Evolutionary conservation across 2,329 filamentous ascomycete species (phyloP).

Genomic region (Allantophomopsis cytisporea): DNA sequence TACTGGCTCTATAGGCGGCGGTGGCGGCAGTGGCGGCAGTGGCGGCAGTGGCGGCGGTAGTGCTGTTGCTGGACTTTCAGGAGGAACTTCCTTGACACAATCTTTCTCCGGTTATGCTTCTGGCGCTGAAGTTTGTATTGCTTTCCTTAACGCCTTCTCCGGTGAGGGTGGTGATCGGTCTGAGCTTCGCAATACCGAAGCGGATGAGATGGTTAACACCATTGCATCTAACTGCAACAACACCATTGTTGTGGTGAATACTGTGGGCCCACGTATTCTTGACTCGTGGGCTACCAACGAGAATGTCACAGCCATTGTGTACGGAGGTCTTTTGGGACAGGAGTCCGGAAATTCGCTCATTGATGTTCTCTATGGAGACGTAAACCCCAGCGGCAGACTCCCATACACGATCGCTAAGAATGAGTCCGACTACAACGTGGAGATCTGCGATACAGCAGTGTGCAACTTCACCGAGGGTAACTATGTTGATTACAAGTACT

Average conservation of each 20-base stretch:
- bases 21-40: neutral
- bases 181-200: conserved; percentile 5
- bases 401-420: conserved; percentile 62
- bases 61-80: conserved; percentile 1
- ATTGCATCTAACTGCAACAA: conserved; percentile 29
- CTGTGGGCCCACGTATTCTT: conserved; percentile 35
- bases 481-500: conserved; percentile 66
- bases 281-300: conserved; percentile 68
- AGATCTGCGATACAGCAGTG: conserved; percentile 22
- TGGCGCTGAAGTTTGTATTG: conserved; percentile 23
- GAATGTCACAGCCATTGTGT: conserved; percentile 61
- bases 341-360: conserved; percentile 70
- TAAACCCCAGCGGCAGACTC: conserved; percentile 50
- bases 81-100: conserved; percentile 2
- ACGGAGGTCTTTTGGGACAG: conserved; percentile 71
- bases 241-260: conserved; percentile 56
- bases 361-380: conserved; percentile 41
- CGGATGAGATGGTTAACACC: conserved; percentile 6
- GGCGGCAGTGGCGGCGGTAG: neutral
- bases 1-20: neutral
- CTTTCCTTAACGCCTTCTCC: conserved; percentile 50
- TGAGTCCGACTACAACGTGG: conserved; percentile 21
- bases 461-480: conserved; percentile 61
- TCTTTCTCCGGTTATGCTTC: neutral
- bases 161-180: conserved; percentile 27